Evolutionary conservation across 2,329 filamentous ascomycete species (phyloP).

Genomic region (Xylaria sp.): DNA sequence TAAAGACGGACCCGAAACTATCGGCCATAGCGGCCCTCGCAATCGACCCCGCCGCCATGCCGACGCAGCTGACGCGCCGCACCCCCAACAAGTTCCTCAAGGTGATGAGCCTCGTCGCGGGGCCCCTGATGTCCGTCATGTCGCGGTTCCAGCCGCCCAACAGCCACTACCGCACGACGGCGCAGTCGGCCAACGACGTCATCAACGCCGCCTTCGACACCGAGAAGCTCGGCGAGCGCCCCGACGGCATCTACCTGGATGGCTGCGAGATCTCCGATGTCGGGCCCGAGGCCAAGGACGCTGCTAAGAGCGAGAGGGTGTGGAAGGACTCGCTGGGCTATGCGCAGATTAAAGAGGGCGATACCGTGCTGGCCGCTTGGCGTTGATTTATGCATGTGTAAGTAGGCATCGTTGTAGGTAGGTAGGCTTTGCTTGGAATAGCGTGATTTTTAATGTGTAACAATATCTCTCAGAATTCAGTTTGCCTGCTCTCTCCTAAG

Average conservation of each 20-base stretch:
- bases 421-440: not conserved
- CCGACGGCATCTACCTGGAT: slow-evolving; percentile 50
- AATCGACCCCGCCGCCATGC: slow-evolving; percentile 51
- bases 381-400: slow-evolving; percentile 16
- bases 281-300: slow-evolving; percentile 45
- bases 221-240: slow-evolving; percentile 40
- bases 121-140: slow-evolving; percentile 28
- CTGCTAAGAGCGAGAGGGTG: slow-evolving; percentile 42
- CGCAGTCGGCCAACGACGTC: slow-evolving; percentile 48
- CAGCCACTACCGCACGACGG: slow-evolving; percentile 41
- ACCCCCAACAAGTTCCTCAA: not conserved
- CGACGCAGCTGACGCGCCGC: slow-evolving; percentile 41
- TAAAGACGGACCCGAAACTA: slow-evolving; percentile 44
- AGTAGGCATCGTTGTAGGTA: too few relatives aligned
- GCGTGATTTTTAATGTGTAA: not conserved
- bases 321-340: slow-evolving; percentile 48
- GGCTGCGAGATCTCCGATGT: slow-evolving; percentile 37
- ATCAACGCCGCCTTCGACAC: slow-evolving; percentile 46
- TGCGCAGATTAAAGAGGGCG: slow-evolving; percentile 43
- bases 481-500: not conserved
- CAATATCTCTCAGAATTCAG: not conserved
- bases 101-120: slow-evolving; percentile 29
- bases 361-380: slow-evolving; percentile 47
- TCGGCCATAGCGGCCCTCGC: slow-evolving; percentile 47
- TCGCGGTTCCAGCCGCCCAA: slow-evolving; percentile 39